These are phyloP conservation scores for Sonneratia caseolaris DNA, from an alignment of 345 rosid genomes.

Conservation along the genomic window DNA sequence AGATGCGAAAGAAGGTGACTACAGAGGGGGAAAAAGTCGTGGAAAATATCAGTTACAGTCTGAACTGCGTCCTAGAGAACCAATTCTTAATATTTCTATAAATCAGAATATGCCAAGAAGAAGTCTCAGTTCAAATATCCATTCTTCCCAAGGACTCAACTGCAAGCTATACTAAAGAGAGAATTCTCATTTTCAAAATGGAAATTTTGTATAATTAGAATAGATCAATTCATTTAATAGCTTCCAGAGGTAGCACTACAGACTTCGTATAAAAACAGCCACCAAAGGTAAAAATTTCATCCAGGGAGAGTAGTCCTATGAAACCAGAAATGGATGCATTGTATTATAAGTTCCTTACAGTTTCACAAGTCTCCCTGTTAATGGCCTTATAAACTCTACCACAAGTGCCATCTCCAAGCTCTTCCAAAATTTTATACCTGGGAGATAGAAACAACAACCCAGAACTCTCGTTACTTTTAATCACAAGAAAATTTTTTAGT, in stretches of 20 bases:
- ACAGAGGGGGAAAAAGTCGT: not conserved
- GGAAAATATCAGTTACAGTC: not conserved
- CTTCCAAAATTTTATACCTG: constrained; percentile 76
- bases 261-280: not conserved
- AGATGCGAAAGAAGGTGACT: not conserved
- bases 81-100: not conserved
- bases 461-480: not conserved
- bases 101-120: not conserved
- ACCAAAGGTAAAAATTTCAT: not conserved
- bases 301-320: not conserved
- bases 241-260: not conserved
- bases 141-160: not conserved
- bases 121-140: not conserved
- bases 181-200: not conserved
- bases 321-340: not conserved
- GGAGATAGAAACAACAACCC: constrained; percentile 1
- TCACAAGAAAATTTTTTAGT: not conserved
- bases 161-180: not conserved
- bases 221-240: not conserved
- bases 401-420: constrained; percentile 96
- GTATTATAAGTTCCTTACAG: constrained; percentile 31
- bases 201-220: not conserved
- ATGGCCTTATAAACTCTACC: constrained; percentile 85
- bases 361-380: constrained; percentile 61
- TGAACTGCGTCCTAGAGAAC: not conserved